Evolutionary conservation across 805 yeast species (phyloP).

Genomic region (Hyphopichia homilentoma): DNA sequence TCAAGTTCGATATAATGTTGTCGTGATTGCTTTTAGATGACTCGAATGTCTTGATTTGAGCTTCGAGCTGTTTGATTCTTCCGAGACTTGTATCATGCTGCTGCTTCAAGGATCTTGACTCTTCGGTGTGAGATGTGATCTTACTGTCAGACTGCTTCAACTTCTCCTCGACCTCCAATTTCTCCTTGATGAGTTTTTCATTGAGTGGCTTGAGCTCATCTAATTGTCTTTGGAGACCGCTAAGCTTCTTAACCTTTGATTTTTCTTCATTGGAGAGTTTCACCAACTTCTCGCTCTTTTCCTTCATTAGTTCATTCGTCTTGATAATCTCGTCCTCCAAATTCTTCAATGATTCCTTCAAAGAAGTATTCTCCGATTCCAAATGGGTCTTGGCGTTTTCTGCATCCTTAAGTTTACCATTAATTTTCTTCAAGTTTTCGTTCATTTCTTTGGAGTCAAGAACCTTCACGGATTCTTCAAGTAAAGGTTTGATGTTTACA

Average conservation of each 20-base stretch:
- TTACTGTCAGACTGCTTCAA: constrained; percentile 12
- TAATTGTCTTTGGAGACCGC: constrained; percentile 25
- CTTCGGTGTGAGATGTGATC: constrained; percentile 12
- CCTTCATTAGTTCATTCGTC: constrained; percentile 31
- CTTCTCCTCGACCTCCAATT: constrained; percentile 25
- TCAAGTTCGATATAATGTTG: neutral
- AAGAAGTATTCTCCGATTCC: constrained; percentile 34
- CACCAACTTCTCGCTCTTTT: constrained; percentile 45
- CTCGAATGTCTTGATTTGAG: constrained; percentile 25
- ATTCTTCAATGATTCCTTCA: constrained; percentile 31
- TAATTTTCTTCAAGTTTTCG: constrained; percentile 52
- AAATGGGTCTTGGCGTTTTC: constrained; percentile 27
- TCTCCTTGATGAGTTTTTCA: constrained; percentile 23
- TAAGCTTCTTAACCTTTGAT: constrained; percentile 23
- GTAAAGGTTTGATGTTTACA: constrained; percentile 68
- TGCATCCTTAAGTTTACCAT: constrained; percentile 36
- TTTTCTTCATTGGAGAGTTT: constrained; percentile 39
- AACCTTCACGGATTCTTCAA: constrained; percentile 60
- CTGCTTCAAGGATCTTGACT: constrained; percentile 9
- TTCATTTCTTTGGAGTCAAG: constrained; percentile 54
- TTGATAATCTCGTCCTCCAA: constrained; percentile 32
- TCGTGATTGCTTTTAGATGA: neutral
- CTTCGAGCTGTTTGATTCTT: constrained; percentile 14
- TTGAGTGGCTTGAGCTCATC: constrained; percentile 25
- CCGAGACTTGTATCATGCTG: constrained; percentile 12